A percentile compares a stretch with the other conserved stretches of the same genome.
These are phyloP conservation scores for Candida xyloterini DNA, from an alignment of 805 yeast species.

Conservation along the genomic window DNA sequence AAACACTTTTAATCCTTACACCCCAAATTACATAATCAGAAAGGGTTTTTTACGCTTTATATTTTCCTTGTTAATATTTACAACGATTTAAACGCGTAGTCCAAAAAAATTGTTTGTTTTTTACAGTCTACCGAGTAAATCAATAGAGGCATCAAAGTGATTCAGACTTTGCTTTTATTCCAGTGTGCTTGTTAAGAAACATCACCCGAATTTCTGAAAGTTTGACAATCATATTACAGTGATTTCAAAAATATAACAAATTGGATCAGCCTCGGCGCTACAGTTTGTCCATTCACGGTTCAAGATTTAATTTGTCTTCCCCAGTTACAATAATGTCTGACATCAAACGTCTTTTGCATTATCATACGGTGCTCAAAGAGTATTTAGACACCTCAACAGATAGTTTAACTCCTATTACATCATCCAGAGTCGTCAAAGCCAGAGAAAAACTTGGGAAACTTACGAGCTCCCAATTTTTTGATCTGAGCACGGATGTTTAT, in stretches of 20 bases:
- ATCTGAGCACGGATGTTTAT: conserved; percentile 88
- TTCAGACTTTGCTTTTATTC: neutral
- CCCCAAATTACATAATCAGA: neutral
- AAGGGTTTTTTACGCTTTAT: too few species aligned
- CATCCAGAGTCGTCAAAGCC: conserved; percentile 74
- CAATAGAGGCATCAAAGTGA: neutral
- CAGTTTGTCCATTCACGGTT: neutral
- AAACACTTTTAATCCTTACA: conserved; percentile 3
- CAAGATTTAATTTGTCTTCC: neutral
- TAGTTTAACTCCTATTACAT: conserved; percentile 38
- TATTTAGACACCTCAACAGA: conserved; percentile 51
- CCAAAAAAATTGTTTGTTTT: conserved; percentile 3
- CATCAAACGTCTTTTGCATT: conserved; percentile 26
- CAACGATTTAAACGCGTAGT: neutral
- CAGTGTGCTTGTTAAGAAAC: neutral
- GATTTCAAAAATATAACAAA: neutral
- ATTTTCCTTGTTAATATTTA: too few species aligned
- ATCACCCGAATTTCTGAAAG: neutral
- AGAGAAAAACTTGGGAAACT: conserved; percentile 80
- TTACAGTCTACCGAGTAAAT: neutral
- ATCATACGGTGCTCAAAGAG: conserved; percentile 48
- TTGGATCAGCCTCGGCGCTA: conserved; percentile 2
- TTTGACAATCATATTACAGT: neutral
- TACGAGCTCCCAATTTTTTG: conserved; percentile 79
- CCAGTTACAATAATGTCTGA: conserved; percentile 13